Evolutionary conservation across 805 yeast genomes (phyloP).

Genomic region (Candida pseudofarinosa): DNA sequence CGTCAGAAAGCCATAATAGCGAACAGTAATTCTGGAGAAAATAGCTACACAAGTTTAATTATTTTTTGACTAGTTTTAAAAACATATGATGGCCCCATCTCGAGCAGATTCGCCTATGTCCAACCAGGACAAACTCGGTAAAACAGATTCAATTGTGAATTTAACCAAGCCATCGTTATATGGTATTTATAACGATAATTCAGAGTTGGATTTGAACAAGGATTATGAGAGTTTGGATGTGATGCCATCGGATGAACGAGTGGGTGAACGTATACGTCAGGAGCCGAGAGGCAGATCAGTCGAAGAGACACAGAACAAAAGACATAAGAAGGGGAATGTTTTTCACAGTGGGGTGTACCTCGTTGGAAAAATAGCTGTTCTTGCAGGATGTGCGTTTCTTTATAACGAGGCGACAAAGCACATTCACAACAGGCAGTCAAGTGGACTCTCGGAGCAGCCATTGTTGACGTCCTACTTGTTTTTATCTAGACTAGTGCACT

Average conservation of each 20-base stretch:
- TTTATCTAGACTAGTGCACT: constrained; percentile 21
- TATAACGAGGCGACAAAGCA: constrained; percentile 52
- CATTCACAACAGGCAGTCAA: constrained; percentile 47
- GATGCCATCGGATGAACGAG: neutral
- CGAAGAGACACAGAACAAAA: neutral
- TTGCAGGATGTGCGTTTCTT: constrained; percentile 46
- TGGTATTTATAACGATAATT: constrained; percentile 47
- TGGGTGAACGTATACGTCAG: neutral
- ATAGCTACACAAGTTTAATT: constrained; percentile 4
- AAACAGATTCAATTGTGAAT: constrained; percentile 41
- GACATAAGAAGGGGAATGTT: neutral
- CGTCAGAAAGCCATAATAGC: too few relatives aligned
- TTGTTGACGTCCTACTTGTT: constrained; percentile 31
- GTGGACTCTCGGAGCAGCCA: constrained; percentile 39
- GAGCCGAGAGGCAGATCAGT: neutral
- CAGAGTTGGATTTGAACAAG: constrained; percentile 31
- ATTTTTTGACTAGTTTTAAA: constrained; percentile 14
- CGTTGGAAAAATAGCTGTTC: constrained; percentile 18
- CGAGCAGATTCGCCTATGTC: neutral
- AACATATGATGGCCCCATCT: constrained; percentile 5
- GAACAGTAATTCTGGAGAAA: too few relatives aligned
- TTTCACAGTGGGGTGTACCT: neutral
- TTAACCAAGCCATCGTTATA: constrained; percentile 50
- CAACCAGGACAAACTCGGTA: constrained; percentile 14
- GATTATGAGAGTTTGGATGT: constrained; percentile 15